phyloP scores from a whole-genome alignment of 2,329 filamentous ascomycete genomes.

The Fusarium torreyae region DNA sequence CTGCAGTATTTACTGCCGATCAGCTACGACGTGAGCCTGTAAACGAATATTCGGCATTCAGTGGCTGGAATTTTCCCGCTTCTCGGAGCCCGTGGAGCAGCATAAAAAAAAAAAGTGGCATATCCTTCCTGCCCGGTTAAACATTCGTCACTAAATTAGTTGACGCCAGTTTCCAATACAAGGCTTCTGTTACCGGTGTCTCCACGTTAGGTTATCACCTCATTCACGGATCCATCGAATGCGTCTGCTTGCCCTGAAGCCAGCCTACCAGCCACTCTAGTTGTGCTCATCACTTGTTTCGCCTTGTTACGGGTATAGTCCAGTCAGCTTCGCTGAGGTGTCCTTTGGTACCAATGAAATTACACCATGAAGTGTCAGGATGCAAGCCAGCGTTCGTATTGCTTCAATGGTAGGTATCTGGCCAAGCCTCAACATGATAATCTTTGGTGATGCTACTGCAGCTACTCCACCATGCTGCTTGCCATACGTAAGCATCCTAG shows the following conservation, averaged over 20 bases:
- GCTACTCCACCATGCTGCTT: conserved; percentile 34
- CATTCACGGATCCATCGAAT: conserved; percentile 19
- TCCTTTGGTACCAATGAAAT: conserved; percentile 28
- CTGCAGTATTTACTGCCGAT: conserved; percentile 37
- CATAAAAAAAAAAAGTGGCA: conserved; percentile 27
- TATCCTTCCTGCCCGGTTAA: conserved; percentile 30
- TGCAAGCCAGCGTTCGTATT: conserved; percentile 35
- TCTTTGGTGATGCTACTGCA: conserved; percentile 30
- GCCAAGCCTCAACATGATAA: conserved; percentile 40
- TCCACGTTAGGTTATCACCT: conserved; percentile 18
- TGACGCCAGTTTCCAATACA: conserved; percentile 35
- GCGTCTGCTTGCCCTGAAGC: conserved; percentile 15
- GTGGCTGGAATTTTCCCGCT: conserved; percentile 40
- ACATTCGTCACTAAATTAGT: conserved; percentile 38
- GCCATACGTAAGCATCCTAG: conserved; percentile 25
- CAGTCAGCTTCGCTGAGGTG: conserved; percentile 23
- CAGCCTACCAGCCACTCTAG: conserved; percentile 25
- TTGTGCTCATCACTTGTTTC: conserved; percentile 34
- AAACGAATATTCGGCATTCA: conserved; percentile 24
- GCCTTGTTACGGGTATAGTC: conserved; percentile 15
- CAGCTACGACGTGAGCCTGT: conserved; percentile 17
- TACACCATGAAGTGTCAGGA: conserved; percentile 25
- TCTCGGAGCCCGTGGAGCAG: conserved; percentile 31
- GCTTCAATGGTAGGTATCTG: conserved; percentile 21
- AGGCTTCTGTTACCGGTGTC: conserved; percentile 25